Base-by-base conservation (phyloP, 2,329 filamentous ascomycete genomes). In the Cladosporium sp. region DNA sequence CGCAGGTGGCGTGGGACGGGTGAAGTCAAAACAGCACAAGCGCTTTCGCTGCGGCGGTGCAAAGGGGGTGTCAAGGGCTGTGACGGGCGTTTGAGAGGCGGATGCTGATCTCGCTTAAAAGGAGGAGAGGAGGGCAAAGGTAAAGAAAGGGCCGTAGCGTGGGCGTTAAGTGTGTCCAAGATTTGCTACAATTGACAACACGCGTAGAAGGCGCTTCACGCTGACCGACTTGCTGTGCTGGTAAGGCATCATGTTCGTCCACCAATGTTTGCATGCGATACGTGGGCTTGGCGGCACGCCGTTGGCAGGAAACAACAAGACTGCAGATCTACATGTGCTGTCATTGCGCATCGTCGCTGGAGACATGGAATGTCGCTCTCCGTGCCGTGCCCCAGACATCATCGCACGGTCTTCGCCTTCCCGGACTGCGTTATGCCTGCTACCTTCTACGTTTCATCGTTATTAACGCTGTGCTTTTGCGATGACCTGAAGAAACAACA, bases 261-360 rank as follows among this genome's bases (percentile, higher is more conserved):
- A 47, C 34, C 34, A 36, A 36, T 12, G 1, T 36, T 36, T 36
- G 11, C 34, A 24, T 24, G 24, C 24, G 24, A 24, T 24, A 24
- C 24, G 24, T 24, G 24, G 24, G 24, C 24, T 24, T 24, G 24
- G 24, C 24, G 24, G 24, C 24, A 24, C 24, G 24, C 24, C 24
- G 24, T 24, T 24, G 24, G 24, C 24, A 24, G 24, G 24, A 24
- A 24, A 24, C 24, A 24, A 24, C 24, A 24, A 24, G 24, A 24
- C 24, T 24, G 52, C 52, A 3, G 52, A 55, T 34, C 52, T 55
- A 55, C 52, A 55, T 55, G 52, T 54, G 51, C 11, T 54, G 51
- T 55, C 52, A 55, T 55, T 32, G n/a, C 28, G 52, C 52, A n/a
- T 55, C 52, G 41, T 8, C 10, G 41, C n/a, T 8, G 41, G 41